A percentile compares a stretch with the other conserved stretches of the same genome.
phyloP scores from a whole-genome alignment of 805 yeast genomes.

The Trichomonascus vanleenenianus region DNA sequence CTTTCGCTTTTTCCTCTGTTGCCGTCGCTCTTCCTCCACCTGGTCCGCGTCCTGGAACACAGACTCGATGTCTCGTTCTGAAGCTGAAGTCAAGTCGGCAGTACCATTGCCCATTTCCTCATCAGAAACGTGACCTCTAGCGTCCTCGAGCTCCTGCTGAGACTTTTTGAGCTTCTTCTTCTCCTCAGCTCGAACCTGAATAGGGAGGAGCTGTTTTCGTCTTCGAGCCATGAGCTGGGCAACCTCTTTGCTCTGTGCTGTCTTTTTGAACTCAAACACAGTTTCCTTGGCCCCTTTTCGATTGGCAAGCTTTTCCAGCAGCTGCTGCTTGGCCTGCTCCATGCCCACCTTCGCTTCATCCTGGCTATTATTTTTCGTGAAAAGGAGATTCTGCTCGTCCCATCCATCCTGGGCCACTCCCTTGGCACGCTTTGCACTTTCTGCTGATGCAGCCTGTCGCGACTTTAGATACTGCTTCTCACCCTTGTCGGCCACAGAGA shows the following conservation, averaged over 20 bases:
- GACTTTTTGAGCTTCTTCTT: constrained; percentile 6
- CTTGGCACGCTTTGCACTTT: constrained; percentile 78
- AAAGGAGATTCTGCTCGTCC: constrained; percentile 80
- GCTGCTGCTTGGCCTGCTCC: constrained; percentile 61
- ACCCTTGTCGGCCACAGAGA: constrained; percentile 73
- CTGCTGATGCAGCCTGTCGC: constrained; percentile 76
- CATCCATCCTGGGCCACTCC: constrained; percentile 60
- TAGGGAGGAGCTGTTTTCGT: constrained; percentile 80
- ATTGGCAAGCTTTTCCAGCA: constrained; percentile 63
- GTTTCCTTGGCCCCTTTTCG: constrained; percentile 69
- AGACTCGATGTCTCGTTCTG: constrained; percentile 32
- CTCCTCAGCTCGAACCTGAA: constrained; percentile 72
- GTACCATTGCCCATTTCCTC: constrained; percentile 21
- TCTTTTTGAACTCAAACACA: constrained; percentile 78
- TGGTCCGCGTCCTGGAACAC: constrained; percentile 25
- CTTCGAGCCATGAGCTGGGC: constrained; percentile 80
- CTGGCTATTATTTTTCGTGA: constrained; percentile 26
- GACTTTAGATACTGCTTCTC: constrained; percentile 83
- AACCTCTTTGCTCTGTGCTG: constrained; percentile 30
- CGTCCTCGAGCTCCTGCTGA: constrained; percentile 7
- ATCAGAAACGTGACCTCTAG: constrained; percentile 5
- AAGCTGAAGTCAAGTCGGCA: constrained; percentile 29
- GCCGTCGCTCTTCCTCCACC: constrained; percentile 32
- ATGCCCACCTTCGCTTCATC: constrained; percentile 35
- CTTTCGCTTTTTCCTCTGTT: constrained; percentile 27